Evolutionary conservation across 345 rosid genomes (phyloP).

Genomic region (Hypericum androsaemum): DNA sequence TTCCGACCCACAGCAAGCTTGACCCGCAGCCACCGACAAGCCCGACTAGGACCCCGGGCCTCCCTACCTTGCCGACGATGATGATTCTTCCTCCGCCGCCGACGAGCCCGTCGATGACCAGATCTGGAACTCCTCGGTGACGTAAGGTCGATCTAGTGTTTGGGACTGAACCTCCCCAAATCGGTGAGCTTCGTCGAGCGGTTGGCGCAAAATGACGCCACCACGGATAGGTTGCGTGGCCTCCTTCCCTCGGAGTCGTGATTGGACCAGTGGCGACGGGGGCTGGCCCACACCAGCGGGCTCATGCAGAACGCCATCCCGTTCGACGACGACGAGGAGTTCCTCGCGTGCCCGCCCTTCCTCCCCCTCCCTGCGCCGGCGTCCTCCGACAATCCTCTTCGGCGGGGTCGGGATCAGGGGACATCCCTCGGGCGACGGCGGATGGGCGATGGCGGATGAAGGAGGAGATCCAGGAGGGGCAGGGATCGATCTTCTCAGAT

Average conservation of each 20-base stretch:
- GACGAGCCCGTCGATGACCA: no score
- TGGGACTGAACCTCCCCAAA: slow-evolving; percentile 59
- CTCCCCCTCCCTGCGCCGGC: slow-evolving; percentile 25
- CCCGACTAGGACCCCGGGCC: no score
- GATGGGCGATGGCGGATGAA: slow-evolving; percentile 24
- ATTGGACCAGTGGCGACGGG: slow-evolving; percentile 42
- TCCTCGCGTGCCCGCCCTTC: slow-evolving; percentile 28
- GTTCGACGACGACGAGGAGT: slow-evolving; percentile 23
- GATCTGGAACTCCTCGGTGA: no score
- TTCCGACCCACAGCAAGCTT: no score
- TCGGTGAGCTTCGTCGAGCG: slow-evolving; percentile 85
- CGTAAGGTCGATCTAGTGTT: slow-evolving; percentile 52
- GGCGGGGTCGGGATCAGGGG: slow-evolving; percentile 26
- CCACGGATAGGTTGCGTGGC: slow-evolving; percentile 50
- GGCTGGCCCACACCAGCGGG: slow-evolving; percentile 86
- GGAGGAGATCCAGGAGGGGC: slow-evolving; percentile 42
- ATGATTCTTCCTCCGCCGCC: no score
- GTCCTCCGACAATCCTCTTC: slow-evolving; percentile 30
- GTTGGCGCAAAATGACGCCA: slow-evolving; percentile 62
- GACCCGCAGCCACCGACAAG: no score
- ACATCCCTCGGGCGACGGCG: slow-evolving; percentile 17
- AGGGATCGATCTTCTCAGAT: slow-evolving; percentile 49
- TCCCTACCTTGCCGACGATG: no score
- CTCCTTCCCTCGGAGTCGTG: slow-evolving; percentile 9
- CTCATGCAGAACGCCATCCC: slow-evolving; percentile 74